These are phyloP conservation scores for Trichophyton simii DNA, from an alignment of 2,329 filamentous ascomycete genomes.

Conservation along the genomic window DNA sequence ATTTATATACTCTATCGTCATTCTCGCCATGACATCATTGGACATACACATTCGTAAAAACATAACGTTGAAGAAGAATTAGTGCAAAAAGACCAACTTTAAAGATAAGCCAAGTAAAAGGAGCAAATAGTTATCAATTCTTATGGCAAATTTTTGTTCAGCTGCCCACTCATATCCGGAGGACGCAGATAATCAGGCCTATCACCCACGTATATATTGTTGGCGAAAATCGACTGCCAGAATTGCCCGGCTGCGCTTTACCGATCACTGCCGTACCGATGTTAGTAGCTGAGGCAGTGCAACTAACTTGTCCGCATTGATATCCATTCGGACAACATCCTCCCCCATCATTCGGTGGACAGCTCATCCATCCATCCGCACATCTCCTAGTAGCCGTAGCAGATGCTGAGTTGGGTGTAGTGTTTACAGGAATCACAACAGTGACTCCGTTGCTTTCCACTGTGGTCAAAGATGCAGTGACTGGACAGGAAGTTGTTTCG, in stretches of 20 bases:
- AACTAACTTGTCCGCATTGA: conserved; percentile 58
- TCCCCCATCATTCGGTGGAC: conserved; percentile 51
- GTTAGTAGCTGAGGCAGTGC: conserved; percentile 44
- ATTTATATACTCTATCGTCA: background rate
- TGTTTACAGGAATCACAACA: conserved; percentile 49
- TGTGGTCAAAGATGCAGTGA: conserved; percentile 50
- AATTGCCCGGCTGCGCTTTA: conserved; percentile 24
- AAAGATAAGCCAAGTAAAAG: background rate
- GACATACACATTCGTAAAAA: background rate
- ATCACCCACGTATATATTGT: background rate
- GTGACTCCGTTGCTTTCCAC: conserved; percentile 54
- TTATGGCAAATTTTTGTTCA: background rate
- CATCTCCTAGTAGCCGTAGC: conserved; percentile 41
- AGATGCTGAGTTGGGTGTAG: conserved; percentile 27
- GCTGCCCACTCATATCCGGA: background rate
- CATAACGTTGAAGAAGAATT: background rate
- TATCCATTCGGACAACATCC: conserved; percentile 79
- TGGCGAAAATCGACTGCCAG: background rate
- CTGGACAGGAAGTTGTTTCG: conserved; percentile 60
- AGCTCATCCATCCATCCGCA: conserved; percentile 67
- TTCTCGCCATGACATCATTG: background rate
- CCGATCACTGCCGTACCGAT: conserved; percentile 42
- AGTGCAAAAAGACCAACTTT: background rate
- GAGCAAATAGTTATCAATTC: background rate
- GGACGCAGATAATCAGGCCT: background rate